phyloP scores from a whole-genome alignment of 176 grass and related monocot genomes.

The Ananas comosus region DNA sequence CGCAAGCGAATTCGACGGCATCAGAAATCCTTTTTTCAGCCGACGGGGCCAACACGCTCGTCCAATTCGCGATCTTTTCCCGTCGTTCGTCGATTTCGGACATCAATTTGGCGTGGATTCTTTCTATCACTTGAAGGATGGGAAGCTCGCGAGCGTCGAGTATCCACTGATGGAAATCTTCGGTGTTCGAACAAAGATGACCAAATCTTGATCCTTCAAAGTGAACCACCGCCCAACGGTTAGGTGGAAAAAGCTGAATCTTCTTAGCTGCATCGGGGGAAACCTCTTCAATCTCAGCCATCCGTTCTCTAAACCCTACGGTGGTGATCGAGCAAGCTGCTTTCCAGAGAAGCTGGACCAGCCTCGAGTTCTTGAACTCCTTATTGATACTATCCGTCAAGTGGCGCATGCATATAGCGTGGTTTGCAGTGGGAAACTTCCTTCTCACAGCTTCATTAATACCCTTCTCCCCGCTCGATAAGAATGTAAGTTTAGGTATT shows the following conservation, averaged over 20 bases:
- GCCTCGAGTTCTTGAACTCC: conserved; percentile 25
- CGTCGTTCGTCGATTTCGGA: conserved; percentile 17
- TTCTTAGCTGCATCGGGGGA: conserved; percentile 25
- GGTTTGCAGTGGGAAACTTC: conserved; percentile 23
- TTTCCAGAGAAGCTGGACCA: conserved; percentile 28
- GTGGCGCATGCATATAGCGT: conserved; percentile 24
- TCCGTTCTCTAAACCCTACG: conserved; percentile 13
- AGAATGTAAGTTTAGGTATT: conserved; percentile 15
- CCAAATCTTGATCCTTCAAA: conserved; percentile 21
- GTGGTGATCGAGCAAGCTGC: conserved; percentile 19
- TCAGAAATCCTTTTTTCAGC: conserved; percentile 18
- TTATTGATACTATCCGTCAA: conserved; percentile 18
- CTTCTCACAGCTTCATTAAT: conserved; percentile 20
- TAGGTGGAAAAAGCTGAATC: conserved; percentile 25
- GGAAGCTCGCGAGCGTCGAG: conserved; percentile 22
- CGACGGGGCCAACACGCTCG: conserved; percentile 7
- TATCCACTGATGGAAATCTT: conserved; percentile 22
- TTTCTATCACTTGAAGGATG: conserved; percentile 21
- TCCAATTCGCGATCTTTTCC: conserved; percentile 6
- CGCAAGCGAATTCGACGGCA: neutral
- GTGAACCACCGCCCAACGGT: conserved; percentile 13
- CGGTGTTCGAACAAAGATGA: conserved; percentile 27
- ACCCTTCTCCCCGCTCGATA: conserved; percentile 15
- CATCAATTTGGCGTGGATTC: conserved; percentile 15
- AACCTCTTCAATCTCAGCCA: conserved; percentile 23